Evolutionary conservation across 805 yeast species (phyloP).

Genomic region (Pachysolen tannophilus): DNA sequence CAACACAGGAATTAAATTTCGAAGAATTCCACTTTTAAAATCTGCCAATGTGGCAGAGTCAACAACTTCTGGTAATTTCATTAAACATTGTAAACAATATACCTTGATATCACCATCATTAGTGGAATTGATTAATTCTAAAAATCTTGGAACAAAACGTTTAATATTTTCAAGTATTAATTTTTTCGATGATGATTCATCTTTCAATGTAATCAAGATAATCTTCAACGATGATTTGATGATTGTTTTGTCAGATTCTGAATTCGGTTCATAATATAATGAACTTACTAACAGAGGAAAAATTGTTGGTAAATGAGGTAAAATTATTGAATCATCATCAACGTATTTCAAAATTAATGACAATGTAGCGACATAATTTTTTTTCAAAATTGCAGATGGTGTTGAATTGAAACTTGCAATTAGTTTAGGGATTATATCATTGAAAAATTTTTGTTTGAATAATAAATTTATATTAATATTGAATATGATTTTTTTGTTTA

Average conservation of each 20-base stretch:
- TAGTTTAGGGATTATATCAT: conserved; percentile 46
- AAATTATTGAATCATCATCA: conserved; percentile 45
- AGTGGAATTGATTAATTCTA: conserved; percentile 25
- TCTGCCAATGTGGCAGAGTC: conserved; percentile 37
- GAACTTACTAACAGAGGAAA: conserved; percentile 70
- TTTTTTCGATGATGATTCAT: conserved; percentile 20
- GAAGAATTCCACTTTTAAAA: conserved; percentile 41
- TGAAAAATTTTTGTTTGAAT: conserved; percentile 77
- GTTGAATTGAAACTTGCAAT: conserved; percentile 34
- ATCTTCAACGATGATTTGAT: conserved; percentile 18
- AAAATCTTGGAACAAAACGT: conserved; percentile 46
- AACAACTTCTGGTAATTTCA: conserved; percentile 34
- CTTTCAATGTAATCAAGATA: conserved; percentile 21
- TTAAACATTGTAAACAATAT: conserved; percentile 50
- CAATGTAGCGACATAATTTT: conserved; percentile 55
- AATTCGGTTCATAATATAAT: conserved; percentile 33
- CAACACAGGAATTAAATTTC: conserved; percentile 40
- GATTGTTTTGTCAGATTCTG: conserved; percentile 10
- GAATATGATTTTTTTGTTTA: conserved; percentile 23
- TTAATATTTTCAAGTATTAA: conserved; percentile 46
- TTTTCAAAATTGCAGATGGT: conserved; percentile 22
- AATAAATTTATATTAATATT: conserved; percentile 57
- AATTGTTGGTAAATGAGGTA: conserved; percentile 54
- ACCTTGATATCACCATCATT: conserved; percentile 39
- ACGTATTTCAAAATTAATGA: conserved; percentile 61